Percentiles rank a stretch among this genome's conserved stretches.
These are phyloP conservation scores for Citrus trifoliata DNA, from an alignment of 345 rosid genomes.

Conservation along the genomic window DNA sequence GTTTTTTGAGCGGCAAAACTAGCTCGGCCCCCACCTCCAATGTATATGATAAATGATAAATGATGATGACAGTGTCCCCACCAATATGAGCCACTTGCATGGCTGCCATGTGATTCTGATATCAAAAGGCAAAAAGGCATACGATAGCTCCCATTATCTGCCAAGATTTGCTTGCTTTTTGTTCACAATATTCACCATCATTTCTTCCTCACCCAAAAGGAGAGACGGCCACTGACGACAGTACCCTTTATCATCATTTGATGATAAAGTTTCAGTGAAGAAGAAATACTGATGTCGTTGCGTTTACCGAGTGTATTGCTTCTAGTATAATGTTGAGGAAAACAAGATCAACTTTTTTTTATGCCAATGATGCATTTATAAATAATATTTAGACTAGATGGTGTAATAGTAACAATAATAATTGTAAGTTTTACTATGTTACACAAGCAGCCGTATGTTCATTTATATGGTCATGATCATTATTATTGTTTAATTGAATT, in stretches of 20 bases:
- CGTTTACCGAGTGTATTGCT: not conserved
- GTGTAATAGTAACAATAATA: not conserved
- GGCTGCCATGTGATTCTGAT: constrained; percentile 8
- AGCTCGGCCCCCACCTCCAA: not conserved
- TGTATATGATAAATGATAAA: not conserved
- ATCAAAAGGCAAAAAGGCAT: not conserved
- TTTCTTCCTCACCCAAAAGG: not conserved
- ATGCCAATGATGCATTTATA: not conserved
- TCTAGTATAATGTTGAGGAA: no score
- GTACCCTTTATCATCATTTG: not conserved
- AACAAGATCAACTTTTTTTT: not conserved
- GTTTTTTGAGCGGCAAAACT: no score
- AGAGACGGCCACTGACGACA: not conserved
- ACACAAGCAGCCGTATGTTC: not conserved
- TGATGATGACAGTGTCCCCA: not conserved
- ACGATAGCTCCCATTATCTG: not conserved
- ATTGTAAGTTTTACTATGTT: not conserved
- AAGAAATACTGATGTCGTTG: not conserved
- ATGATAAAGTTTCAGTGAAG: not conserved
- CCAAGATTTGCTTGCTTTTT: not conserved
- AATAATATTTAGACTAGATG: not conserved
- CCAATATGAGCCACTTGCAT: not conserved
- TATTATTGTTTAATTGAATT: not conserved
- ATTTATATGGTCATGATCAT: not conserved
- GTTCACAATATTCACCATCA: not conserved